Base-by-base conservation (phyloP, 257 asterid species). In the Jacaranda mimosifolia region DNA sequence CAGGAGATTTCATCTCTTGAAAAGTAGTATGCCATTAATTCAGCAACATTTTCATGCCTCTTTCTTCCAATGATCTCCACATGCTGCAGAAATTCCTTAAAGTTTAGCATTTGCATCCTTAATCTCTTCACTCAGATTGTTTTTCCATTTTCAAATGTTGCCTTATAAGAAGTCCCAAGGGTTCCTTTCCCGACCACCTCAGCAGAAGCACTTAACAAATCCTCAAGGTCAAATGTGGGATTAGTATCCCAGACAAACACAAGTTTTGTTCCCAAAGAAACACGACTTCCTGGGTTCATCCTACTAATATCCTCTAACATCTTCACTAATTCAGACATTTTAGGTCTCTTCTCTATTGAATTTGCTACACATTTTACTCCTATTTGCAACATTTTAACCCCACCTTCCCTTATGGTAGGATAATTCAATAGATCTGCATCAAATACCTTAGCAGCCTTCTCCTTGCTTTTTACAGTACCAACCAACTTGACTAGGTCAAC, bases 21-120 rank as follows among this genome's bases (percentile, higher is more conserved):
- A 68, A 38, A 70, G 49, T 57, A 63, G 45, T 63, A 76, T 35
- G 84, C 84, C 74, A 64, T 70, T 46, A 79, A 40, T n/a, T 70
- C 51, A n/a, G 70, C 66, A 69, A 69, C 60, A 62, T 48, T 80
- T 55, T 60, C 63, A 21, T 80, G 84, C 57, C 59, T 78, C 73
- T 69, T 45, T 48, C 57, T 69, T 14, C 68, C 80, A 10, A 80
- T 38, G 19, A 36, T 68, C 68, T 75, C 45, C 49, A 75, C 40
- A 18, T 38, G 72, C 76, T 52, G 14, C 13, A 21, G 46, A 21
- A 80, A 75, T 3, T 69, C 84, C 2, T 39, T 57, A n/a, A 10
- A 18, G 9, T 21, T 10, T 14, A 18, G 63, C 56, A 59, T 9
- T 17, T 2, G 63, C 38, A 51, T 62, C 39, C 38, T 35, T 70